phyloP scores from a whole-genome alignment of 1,284 basidiomycete species.

The Stereum hirsutum region DNA sequence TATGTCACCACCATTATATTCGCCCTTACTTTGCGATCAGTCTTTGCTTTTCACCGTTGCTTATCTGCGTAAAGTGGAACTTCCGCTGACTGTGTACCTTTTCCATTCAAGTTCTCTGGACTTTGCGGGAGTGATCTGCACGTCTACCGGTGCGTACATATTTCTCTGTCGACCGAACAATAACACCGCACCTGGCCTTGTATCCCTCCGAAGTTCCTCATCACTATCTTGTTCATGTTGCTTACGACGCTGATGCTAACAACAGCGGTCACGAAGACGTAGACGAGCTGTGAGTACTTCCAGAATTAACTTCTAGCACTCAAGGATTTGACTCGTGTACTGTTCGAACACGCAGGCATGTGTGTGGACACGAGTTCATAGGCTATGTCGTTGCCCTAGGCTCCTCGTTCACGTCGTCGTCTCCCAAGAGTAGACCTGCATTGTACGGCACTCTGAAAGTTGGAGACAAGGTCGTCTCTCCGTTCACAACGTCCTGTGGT shows the following conservation, averaged over 20 bases:
- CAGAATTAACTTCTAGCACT: background rate
- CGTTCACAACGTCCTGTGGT: constrained; percentile 81
- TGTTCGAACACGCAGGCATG: constrained; percentile 31
- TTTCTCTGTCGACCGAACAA: constrained; percentile 7
- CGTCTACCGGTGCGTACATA: constrained; percentile 27
- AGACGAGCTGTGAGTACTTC: constrained; percentile 1
- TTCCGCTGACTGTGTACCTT: background rate
- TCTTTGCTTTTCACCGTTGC: background rate
- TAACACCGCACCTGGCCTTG: too few relatives aligned
- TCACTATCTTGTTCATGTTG: background rate
- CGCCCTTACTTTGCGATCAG: too few relatives aligned
- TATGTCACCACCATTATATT: constrained; percentile 15
- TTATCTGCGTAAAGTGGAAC: background rate
- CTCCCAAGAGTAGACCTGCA: constrained; percentile 37
- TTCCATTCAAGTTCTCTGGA: constrained; percentile 47
- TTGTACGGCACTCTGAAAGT: constrained; percentile 62
- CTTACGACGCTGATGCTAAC: too few relatives aligned
- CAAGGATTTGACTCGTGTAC: constrained; percentile 1
- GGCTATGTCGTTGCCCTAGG: constrained; percentile 74
- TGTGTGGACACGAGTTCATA: constrained; percentile 78
- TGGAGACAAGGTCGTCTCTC: constrained; percentile 81
- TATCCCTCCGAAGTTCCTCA: too few relatives aligned
- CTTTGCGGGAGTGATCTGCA: constrained; percentile 83
- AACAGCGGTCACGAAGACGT: constrained; percentile 12
- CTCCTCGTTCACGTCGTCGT: constrained; percentile 37